Base-by-base conservation (phyloP, 495 filamentous ascomycete genomes). In the Rostrohypoxylon terebratum region DNA sequence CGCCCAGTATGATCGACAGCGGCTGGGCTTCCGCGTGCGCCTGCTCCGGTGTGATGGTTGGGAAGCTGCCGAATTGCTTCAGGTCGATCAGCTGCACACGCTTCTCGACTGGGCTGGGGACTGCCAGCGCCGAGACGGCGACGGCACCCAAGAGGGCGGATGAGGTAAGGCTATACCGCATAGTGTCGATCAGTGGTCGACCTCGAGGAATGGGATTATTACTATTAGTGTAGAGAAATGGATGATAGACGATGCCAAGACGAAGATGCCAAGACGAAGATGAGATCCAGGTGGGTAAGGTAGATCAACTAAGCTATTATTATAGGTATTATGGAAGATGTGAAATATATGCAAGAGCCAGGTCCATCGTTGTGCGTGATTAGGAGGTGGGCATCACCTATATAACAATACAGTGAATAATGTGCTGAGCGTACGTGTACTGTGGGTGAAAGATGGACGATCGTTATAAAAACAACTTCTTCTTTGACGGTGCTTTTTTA, bases 91-190 rank as follows among this genome's bases (percentile, higher is more conserved):
- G 58, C 20, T 51, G 64, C 21, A 59, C 10, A 31, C 65, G 64
- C 63, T 75, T 79, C 44, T 69, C 65, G 53, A 66, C 38, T 40
- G 44, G 31, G 4, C 55, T 73, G 0, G 71, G 70, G 16, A 75
- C 63, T 0, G 71, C 36, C 45, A 76, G 3, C 13, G 77, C 77
- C 3, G 77, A 69, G 8, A 77, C 77, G 66, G 74, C 72, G 25
- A 72, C 64, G 53, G 70, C 73, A 74, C 77, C 76, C 64, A 66
- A 71, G 47, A 79, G 64, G 64, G 69, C 74, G 20, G 75, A 71
- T 16, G 72, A 66, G 44, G 70, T 55, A 40, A 74, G 53, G 16
- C 69, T 63, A 60, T 72, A 78, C 13, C 71, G 68, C 77, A 79
- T 79, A 6, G 48, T 68, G 69, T 21, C 58, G 71, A 63, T 67